Conservation (phyloP, 805 yeast genomes). For the Metschnikowia santaceciliae region DNA sequence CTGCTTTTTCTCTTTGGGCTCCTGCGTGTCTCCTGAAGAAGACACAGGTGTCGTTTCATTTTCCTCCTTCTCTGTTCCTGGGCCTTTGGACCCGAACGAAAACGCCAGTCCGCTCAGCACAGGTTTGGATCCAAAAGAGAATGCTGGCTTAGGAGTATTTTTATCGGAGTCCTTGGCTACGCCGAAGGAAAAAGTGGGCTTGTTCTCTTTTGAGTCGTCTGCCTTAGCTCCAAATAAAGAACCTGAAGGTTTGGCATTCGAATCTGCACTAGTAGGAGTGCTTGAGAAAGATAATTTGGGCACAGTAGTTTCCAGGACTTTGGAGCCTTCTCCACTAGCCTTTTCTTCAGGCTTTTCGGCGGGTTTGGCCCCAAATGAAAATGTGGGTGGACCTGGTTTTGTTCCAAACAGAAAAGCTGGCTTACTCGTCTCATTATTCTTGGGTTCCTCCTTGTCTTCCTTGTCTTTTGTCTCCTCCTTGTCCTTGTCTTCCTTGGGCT, state of each 20-base stretch:
- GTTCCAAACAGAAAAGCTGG: background rate
- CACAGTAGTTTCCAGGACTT: background rate
- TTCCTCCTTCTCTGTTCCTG: background rate
- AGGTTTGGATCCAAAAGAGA: conserved; percentile 15
- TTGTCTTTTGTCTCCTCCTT: background rate
- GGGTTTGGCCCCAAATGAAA: background rate
- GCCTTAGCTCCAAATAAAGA: background rate
- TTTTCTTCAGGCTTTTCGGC: background rate
- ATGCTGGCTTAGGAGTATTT: conserved; percentile 6
- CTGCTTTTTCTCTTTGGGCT: background rate
- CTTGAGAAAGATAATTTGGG: background rate
- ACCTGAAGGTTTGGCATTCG: background rate
- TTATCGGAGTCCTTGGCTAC: background rate
- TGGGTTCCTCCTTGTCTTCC: background rate
- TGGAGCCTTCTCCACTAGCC: background rate
- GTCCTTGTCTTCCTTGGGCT: background rate
- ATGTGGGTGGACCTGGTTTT: background rate
- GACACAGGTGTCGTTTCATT: background rate
- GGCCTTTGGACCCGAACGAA: background rate
- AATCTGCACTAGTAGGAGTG: background rate
- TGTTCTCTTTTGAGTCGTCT: background rate
- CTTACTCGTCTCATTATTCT: background rate
- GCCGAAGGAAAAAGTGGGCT: conserved; percentile 5
- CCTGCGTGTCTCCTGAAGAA: background rate
- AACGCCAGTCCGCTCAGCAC: background rate